Evolutionary conservation across 768 basidiomycete species (phyloP), one percentile per base, ranked within the genome.

Genomic region (Lactarius evosmus): DNA sequence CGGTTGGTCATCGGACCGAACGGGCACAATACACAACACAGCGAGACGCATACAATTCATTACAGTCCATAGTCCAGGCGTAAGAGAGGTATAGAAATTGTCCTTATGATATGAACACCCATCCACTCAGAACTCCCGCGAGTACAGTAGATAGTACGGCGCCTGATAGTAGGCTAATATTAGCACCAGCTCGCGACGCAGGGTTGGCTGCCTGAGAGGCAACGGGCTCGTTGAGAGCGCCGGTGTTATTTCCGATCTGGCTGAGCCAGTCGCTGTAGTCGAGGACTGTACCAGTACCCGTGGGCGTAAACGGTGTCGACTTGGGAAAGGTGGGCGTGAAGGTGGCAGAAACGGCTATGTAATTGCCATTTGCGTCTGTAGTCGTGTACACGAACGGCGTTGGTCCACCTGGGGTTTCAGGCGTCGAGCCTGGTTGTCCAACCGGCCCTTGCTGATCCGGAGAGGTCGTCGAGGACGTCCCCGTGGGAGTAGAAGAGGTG

Each of bases 401-500:
- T 12, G 66, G 66, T 17, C 66, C 69, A 25, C 66, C 59, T 2
- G 65, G 40, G 0, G 66, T 67, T n/a, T 66, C 19, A 5, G 70
- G 65, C 3, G 72, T 70, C 17, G 80, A 33, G 3, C 70, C 77
- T 27, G 85, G 84, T 66, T 82, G 79, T 7, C 80, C 87, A 0
- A 88, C 86, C 3, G 86, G 84, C 0, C 84, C 85, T 66, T 79
- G 76, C 2, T 70, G 69, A 17, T 36, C 58, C 16, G 67, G 33
- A 7, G 65, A 61, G 6, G 72, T 70, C 1, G 71, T 58, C 2
- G 71, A 32, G n/a, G 70, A 22, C 9, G 71, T 38, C 17, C 71
- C 38, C 0, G 75, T 65, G 2, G 74, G 66, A 17, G 75, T 68
- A 29, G 70, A 7, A 9, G 75, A 58, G 19, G 75, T 57, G 4